Conservation (phyloP, 1,284 basidiomycete species). For the Sphagnurus paluster region DNA sequence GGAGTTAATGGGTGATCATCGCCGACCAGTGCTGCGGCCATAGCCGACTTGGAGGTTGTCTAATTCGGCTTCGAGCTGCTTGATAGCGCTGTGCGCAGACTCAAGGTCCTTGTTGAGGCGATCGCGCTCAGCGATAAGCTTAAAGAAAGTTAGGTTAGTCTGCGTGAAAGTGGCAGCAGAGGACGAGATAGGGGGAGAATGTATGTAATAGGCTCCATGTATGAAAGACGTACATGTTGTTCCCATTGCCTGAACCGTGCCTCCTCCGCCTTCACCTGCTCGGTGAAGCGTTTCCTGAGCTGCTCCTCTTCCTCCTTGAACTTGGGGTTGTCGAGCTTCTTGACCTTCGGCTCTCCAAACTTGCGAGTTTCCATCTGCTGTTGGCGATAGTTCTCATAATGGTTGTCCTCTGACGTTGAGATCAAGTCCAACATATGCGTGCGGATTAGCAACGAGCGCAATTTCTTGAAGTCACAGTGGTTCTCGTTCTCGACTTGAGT, state of each 20-base stretch:
- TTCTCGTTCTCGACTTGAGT: conserved; percentile 94
- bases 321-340: conserved; percentile 99
- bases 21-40: conserved; percentile 70
- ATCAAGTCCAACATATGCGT: conserved; percentile 99
- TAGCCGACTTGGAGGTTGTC: conserved; percentile 89
- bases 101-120: conserved; percentile 97
- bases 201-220: conserved; percentile 1
- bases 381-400: conserved; percentile 98
- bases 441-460: conserved; percentile 93
- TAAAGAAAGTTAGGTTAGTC: conserved; percentile 18
- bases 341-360: conserved; percentile 98
- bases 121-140: conserved; percentile 96
- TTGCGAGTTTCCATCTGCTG: conserved; percentile 99
- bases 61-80: conserved; percentile 85
- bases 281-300: conserved; percentile 96
- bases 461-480: conserved; percentile 99
- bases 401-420: conserved; percentile 92
- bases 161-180: conserved; percentile 7
- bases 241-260: conserved; percentile 99
- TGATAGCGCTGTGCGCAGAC: conserved; percentile 89
- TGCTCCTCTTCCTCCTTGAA: conserved; percentile 99
- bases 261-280: conserved; percentile 99
- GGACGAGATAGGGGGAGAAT: not conserved
- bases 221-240: conserved; percentile 75
- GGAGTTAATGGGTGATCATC: conserved; percentile 35